Evolutionary conservation across 129 eudicot genomes (phyloP), one percentile per base, ranked within the genome.

Genomic region (Oenanthe sinensis): DNA sequence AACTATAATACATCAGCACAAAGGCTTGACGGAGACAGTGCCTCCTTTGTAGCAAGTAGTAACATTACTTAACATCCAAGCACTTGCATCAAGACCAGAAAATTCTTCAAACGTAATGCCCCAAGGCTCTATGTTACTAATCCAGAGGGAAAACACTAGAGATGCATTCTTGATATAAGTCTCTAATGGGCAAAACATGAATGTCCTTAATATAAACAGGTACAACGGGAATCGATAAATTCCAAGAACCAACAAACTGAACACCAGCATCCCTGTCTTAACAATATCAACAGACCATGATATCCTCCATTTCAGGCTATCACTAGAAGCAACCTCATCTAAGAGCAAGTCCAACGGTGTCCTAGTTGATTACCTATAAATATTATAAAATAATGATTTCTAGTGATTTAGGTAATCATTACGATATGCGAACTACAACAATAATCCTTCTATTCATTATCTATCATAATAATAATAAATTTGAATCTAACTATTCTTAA

Each of bases 161-260:
- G 96, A 88, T 17, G 83, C 93, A 86, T 88, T 91, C 84, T 91
- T 94, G 63, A 90, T 83, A 47, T 97, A 87, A 71, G 91, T 77
- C 82, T 87, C 97, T 81, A 94, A 86, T 0, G 97, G 98, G 81
- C 93, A 94, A 84, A 86, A 94, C 72, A 94, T 79, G 76, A 91
- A 91, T 22, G 97, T 85, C 81, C 97, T 91, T 86, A 91, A 84
- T 39, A 94, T 88, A 82, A 81, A 94, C 76, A 97, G 87, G 76
- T 94, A 94, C 46, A 94, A 86, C 30, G 96, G 98, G 93, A 69
- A 91, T 83, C 77, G 82, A 81, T 12, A 85, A 81, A 81, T 90
- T 94, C 96, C 97, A 91, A 63, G 85, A 83, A 79, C 86, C 84
- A 79, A 74, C 60, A 24, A 97, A 83, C 28, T 76, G 83, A 50